Evolutionary conservation across 1,284 basidiomycete genomes (phyloP), one percentile per base, ranked within the genome.

Genomic region (Ustilago sp.): DNA sequence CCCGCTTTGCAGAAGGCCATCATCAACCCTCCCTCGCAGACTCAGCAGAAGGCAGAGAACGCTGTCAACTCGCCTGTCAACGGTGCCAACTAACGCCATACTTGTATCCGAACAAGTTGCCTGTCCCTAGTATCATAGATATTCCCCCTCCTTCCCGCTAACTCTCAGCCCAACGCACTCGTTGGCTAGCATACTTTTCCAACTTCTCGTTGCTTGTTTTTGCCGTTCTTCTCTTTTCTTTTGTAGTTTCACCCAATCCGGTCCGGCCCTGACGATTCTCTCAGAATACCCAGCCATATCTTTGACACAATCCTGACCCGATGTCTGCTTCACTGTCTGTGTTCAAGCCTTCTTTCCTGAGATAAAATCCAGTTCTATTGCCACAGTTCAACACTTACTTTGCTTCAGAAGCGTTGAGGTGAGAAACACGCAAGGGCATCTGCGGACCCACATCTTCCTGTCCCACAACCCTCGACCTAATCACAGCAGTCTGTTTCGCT

Each of bases 1-100:
- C 84, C 84, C 19, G 83, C 82, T 19, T 66, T 85, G 41, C 82
- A 85, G 70, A 83, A 85, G 68, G 75, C 75, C 7, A 74, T 77
- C 57, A 64, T 77, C 59, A 60, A 71, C 65, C 71, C 75, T 28
- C 59, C 68, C 32, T 63, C 68, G 12, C 17, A 48, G n/a, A 58
- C 63, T 23, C 60, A 67, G 56, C 60, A 69, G 56, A 65, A 74
- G 55, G 54, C 38, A 5, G 60, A 67, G 17, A 48, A 58, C 4
- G 36, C n/a, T 4, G 61, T 61, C 11, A 52, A 53, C 38, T 45
- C 68, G 12, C 38, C 60, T n/a, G 56, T 64, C 55, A 63, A 69
- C 52, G 64, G 58, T 41, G 32, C 43, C 55, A 60, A 70, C 56
- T 72, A 58, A 65, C 28, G 6, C 12, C 13, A 35, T 23, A 28